phyloP scores from a whole-genome alignment of 768 basidiomycete species.

The Tulasnella sp. region DNA sequence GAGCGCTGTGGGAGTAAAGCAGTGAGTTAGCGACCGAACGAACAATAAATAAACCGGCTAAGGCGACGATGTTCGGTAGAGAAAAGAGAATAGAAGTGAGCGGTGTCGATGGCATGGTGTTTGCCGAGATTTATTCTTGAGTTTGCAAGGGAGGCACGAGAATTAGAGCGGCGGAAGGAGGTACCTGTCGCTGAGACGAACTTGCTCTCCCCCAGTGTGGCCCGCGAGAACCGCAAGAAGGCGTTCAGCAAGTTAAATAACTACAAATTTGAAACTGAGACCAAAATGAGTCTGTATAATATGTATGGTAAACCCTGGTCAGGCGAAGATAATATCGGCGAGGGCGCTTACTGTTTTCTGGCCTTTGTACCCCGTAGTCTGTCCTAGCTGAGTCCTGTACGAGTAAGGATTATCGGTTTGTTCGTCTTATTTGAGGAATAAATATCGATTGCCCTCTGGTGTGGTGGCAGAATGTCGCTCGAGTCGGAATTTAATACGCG shows the following conservation, averaged over 20 bases:
- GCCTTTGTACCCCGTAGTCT: neutral
- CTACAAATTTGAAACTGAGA: neutral
- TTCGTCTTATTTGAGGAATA: neutral
- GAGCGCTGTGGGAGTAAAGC: no score
- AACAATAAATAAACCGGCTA: no score
- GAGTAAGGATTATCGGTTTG: neutral
- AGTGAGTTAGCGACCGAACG: no score
- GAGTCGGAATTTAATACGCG: neutral
- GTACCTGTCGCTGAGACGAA: no score
- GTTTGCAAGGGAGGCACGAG: no score
- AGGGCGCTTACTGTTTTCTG: neutral
- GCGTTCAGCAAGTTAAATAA: neutral
- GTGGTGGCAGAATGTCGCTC: neutral
- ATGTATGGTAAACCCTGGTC: neutral
- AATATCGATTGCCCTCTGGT: neutral
- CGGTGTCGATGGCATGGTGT: no score
- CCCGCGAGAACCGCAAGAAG: neutral
- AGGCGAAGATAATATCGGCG: neutral
- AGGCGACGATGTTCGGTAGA: no score
- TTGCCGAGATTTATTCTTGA: no score
- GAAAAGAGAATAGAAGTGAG: no score
- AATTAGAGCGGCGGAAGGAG: no score
- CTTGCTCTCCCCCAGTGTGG: neutral
- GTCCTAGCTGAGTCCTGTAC: neutral
- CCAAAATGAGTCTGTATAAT: neutral